phyloP scores from a whole-genome alignment of 805 yeast genomes.

The Cyberlindnera petersonii region DNA sequence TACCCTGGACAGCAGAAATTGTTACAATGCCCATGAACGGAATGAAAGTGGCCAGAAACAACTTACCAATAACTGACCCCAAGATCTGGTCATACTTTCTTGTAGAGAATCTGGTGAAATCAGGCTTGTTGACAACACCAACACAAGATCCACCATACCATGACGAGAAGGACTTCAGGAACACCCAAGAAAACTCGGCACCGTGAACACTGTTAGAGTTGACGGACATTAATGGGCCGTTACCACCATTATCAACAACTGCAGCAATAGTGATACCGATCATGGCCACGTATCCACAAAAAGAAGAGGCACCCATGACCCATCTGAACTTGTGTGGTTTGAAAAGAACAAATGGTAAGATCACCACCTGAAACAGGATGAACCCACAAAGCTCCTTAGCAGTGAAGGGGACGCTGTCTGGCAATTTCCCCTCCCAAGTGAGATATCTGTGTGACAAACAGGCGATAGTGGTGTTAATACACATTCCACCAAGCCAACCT shows the following conservation, averaged over 20 bases:
- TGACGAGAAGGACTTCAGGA: slow-evolving; percentile 36
- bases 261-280: slow-evolving; percentile 10
- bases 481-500: slow-evolving; percentile 12
- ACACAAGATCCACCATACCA: slow-evolving; percentile 39
- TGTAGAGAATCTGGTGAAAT: slow-evolving; percentile 36
- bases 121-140: slow-evolving; percentile 37
- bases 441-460: slow-evolving; percentile 3
- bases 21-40: slow-evolving; percentile 38
- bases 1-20: slow-evolving; percentile 31
- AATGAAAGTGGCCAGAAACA: slow-evolving; percentile 33
- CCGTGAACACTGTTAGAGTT: slow-evolving; percentile 11
- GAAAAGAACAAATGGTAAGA: slow-evolving; percentile 4
- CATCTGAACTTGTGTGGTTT: slow-evolving; percentile 6
- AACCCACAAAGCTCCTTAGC: slow-evolving; percentile 10
- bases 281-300: slow-evolving; percentile 5
- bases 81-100: slow-evolving; percentile 22
- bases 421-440: slow-evolving; percentile 7
- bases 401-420: slow-evolving; percentile 11
- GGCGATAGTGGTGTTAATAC: slow-evolving; percentile 6
- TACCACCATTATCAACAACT: slow-evolving; percentile 10
- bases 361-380: slow-evolving; percentile 4
- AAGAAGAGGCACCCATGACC: slow-evolving; percentile 4
- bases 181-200: slow-evolving; percentile 32
- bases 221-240: slow-evolving; percentile 10
- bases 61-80: slow-evolving; percentile 30